Evolutionary conservation across 495 filamentous ascomycete genomes (phyloP), one percentile per base, ranked within the genome.

Genomic region (Gamarada debralockiae): DNA sequence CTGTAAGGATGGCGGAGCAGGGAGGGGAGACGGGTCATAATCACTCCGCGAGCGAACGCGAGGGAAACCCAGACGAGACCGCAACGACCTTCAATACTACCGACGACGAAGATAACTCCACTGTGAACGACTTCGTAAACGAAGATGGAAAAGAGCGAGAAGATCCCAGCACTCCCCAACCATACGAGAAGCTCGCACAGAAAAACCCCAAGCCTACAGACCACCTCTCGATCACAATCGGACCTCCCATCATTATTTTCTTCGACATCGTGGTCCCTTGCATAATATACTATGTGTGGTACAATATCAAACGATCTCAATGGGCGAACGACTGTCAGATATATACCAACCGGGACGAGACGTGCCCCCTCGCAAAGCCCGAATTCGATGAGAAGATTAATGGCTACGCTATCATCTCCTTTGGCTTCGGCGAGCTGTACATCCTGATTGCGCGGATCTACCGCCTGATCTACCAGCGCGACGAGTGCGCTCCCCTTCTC

Each of bases 241-340:
- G 53, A 3, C 53, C 53, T 3, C 53, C 53, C 13, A 50, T 56
- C 23, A 56, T 56, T n/a, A 31, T 56, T 12, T 20, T 56, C 17
- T 50, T 56, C 47, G 53, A 56, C 27, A 44, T 56, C 18, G 46
- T 56, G 13, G 53, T 56, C 15, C 53, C 53, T 3, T 56, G 53
- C 33, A 56, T 56, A 44, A 50, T 50, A 33, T 56, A 56, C 17
- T 56, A 56, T 23, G 53, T 50, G 6, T 56, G 53, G 53, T 50
- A 36, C 27, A 42, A 56, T 29, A 44, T 37, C 40, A 31, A 56
- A 29, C 23, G 45, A 22, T 6, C 27, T 8, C 21, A 50, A 23
- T 56, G 53, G 53, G 38, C 27, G 38, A 25, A 50, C 5, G 15
- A 29, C 15, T 56, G 53, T 17, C 10, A 13, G 36, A 1, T 21